Evolutionary conservation across 768 basidiomycete species (phyloP), one percentile per base, ranked within the genome.

Genomic region (Mycena pura): DNA sequence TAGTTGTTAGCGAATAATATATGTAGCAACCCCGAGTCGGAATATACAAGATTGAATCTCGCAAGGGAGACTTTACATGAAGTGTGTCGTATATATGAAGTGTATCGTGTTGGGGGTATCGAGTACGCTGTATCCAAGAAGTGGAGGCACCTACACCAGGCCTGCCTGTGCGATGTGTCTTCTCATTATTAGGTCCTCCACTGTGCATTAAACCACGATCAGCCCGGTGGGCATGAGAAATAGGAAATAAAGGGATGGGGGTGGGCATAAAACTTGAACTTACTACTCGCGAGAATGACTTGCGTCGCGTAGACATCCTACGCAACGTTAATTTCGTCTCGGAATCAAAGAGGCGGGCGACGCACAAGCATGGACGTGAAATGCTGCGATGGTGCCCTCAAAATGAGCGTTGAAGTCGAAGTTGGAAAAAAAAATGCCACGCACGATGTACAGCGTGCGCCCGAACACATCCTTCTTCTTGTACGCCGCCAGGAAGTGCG

Each of bases 401-500:
- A n/a, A n/a, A n/a, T n/a, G n/a, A n/a, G n/a, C n/a, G n/a, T n/a
- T n/a, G n/a, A n/a, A n/a, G n/a, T n/a, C n/a, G n/a, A n/a, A n/a
- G n/a, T n/a, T n/a, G n/a, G 22, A 55, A 52, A 32, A 49, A 41
- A 14, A 24, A 44, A 29, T 58, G 24, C 14, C 6, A 84, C 88
- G 72, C 68, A 90, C 88, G 45, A 85, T 81, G 70, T 86, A 92
- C 17, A 92, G 77, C 46, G 81, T 81, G 41, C 91, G 82, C 56
- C 80, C 79, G 17, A 81, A 79, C 28, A 77, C 74, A 68, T 91
- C 89, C 61, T 87, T 87, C 64, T 84, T 82, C 68, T 84, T 82
- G 71, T 93, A 90, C 11, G 87, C 86, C 63, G 91, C 89, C 25
- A 87, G 76, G 69, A 94, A 94, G 72, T 93, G 92, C n/a, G 88